Conservation (phyloP, 192 early-diverging fungal species). For the Oehlia diaphana region DNA sequence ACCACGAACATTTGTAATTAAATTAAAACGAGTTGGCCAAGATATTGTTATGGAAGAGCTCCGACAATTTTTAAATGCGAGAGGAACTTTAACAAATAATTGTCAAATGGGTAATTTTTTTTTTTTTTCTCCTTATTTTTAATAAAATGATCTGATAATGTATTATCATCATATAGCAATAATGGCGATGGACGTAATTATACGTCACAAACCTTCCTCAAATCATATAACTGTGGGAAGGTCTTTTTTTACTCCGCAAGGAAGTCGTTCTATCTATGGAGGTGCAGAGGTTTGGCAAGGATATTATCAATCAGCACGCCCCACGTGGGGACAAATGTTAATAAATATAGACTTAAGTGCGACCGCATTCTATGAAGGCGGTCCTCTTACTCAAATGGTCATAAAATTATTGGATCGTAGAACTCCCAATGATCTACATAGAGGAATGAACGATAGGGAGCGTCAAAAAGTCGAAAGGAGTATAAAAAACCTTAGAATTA, state of each 20-base stretch:
- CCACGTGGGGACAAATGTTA: constrained; percentile 47
- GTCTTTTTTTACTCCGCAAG: constrained; percentile 84
- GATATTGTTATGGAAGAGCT: constrained; percentile 69
- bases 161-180: constrained; percentile 38
- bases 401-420: constrained; percentile 63
- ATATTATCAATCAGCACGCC: constrained; percentile 84
- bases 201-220: constrained; percentile 74
- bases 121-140: neutral
- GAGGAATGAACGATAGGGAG: constrained; percentile 44
- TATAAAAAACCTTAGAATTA: constrained; percentile 54
- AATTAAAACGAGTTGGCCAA: constrained; percentile 55
- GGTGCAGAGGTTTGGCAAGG: constrained; percentile 92
- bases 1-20: constrained; percentile 60
- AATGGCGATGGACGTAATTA: constrained; percentile 74
- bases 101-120: constrained; percentile 33
- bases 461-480: constrained; percentile 45
- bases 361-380: constrained; percentile 63
- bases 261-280: constrained; percentile 47
- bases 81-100: constrained; percentile 40
- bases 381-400: constrained; percentile 71
- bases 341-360: constrained; percentile 74
- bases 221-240: constrained; percentile 77
- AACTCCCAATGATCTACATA: constrained; percentile 41
- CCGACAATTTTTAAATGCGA: constrained; percentile 48
- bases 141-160: neutral